A percentile compares a stretch with the other conserved stretches of the same genome.
These are phyloP conservation scores for Botrytis sinoallii DNA, from an alignment of 2,329 filamentous ascomycete species.

Conservation along the genomic window DNA sequence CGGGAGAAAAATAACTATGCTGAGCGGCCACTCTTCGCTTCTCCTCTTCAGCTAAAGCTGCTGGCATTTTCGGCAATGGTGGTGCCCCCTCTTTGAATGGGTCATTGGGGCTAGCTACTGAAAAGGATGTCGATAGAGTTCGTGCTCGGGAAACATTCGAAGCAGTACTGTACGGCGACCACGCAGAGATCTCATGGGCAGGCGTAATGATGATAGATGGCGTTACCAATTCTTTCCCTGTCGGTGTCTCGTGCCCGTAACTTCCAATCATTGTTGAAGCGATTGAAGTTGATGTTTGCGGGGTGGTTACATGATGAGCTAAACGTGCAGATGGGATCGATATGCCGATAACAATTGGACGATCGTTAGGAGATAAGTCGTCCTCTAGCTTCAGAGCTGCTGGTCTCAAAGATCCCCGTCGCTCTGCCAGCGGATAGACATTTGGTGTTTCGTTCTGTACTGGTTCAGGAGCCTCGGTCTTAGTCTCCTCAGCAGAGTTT, in stretches of 20 bases:
- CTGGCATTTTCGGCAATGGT: conserved; percentile 57
- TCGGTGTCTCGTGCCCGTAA: conserved; percentile 29
- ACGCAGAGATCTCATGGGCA: conserved; percentile 42
- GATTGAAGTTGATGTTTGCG: conserved; percentile 42
- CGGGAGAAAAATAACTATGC: conserved; percentile 35
- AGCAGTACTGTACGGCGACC: conserved; percentile 33
- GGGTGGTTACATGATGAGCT: conserved; percentile 48
- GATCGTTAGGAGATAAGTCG: conserved; percentile 64
- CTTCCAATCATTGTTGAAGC: conserved; percentile 29
- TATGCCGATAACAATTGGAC: conserved; percentile 72
- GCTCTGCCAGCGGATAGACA: conserved; percentile 10
- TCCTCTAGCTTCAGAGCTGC: conserved; percentile 24
- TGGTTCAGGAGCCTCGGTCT: neutral
- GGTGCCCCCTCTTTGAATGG: conserved; percentile 45
- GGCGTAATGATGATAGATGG: conserved; percentile 53
- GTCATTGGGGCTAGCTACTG: conserved; percentile 48
- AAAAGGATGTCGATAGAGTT: conserved; percentile 48
- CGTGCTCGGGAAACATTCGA: conserved; percentile 22
- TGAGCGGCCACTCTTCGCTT: conserved; percentile 30
- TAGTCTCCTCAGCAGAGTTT: conserved; percentile 15
- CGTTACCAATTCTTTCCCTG: conserved; percentile 37
- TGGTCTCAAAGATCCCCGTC: conserved; percentile 14
- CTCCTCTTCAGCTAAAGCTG: conserved; percentile 35
- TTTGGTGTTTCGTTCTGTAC: neutral
- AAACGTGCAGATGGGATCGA: conserved; percentile 56